These are phyloP conservation scores for Zarea fungicola DNA, from an alignment of 2,329 filamentous ascomycete species.

Conservation along the genomic window DNA sequence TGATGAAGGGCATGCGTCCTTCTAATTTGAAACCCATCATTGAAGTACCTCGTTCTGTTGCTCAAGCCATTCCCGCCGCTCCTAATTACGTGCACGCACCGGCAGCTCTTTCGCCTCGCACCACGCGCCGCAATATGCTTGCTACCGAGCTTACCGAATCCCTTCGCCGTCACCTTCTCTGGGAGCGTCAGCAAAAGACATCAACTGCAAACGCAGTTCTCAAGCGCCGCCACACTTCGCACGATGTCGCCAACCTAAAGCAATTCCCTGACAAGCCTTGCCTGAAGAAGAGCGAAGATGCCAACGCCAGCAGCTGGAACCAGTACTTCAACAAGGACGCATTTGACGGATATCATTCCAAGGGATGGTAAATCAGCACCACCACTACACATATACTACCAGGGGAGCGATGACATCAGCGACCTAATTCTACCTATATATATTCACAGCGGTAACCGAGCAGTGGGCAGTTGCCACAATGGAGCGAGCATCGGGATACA, in stretches of 20 bases:
- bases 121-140: conserved; percentile 91
- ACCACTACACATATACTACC: not conserved
- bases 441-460: not conserved
- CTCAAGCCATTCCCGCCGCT: conserved; percentile 74
- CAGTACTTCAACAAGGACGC: conserved; percentile 79
- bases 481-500: conserved; percentile 1
- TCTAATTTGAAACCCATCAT: conserved; percentile 49
- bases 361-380: conserved; percentile 35
- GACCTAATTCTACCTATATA: not conserved
- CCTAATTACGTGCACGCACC: conserved; percentile 61
- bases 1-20: conserved; percentile 55
- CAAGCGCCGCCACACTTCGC: conserved; percentile 84
- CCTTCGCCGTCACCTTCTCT: conserved; percentile 82
- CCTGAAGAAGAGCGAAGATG: conserved; percentile 55
- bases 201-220: conserved; percentile 82
- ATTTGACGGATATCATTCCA: conserved; percentile 41
- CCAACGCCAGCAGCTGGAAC: conserved; percentile 72
- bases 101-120: conserved; percentile 80
- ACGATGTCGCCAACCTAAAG: conserved; percentile 83
- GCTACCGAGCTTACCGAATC: conserved; percentile 91
- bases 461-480: not conserved
- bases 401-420: not conserved
- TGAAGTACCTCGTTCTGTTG: conserved; percentile 60
- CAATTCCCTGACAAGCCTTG: conserved; percentile 67
- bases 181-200: conserved; percentile 93